Conservation (phyloP, 225 moss, liverwort and hornwort genomes). For the Polytrichum commune region DNA sequence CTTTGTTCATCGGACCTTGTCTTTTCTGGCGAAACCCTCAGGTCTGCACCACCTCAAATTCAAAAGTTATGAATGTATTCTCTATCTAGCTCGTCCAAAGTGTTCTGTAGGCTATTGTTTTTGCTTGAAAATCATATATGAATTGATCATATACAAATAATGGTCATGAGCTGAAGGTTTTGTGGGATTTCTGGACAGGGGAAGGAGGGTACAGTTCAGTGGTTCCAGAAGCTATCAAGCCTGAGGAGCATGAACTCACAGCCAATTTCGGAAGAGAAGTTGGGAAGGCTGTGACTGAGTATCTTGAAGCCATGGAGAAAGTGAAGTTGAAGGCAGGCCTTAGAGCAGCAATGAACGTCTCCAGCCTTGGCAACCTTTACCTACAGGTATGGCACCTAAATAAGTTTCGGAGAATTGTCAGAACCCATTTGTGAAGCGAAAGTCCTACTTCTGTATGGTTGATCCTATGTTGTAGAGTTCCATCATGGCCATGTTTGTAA, state of each 20-base stretch:
- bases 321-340: slow-evolving; percentile 91
- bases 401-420: no score
- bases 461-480: no score
- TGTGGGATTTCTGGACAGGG: slow-evolving; percentile 25
- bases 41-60: slow-evolving; percentile 7
- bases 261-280: slow-evolving; percentile 53
- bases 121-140: no score
- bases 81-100: no score
- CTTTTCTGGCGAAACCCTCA: slow-evolving; percentile 63
- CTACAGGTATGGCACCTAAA: slow-evolving; percentile 45
- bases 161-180: neutral
- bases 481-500: no score
- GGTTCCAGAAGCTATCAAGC: slow-evolving; percentile 64
- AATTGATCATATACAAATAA: neutral
- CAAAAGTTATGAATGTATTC: no score
- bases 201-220: slow-evolving; percentile 83
- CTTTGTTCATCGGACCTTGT: slow-evolving; percentile 60
- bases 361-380: slow-evolving; percentile 86
- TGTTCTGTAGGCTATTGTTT: no score
- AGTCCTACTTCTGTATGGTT: no score
- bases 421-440: no score
- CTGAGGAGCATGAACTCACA: slow-evolving; percentile 72
- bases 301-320: slow-evolving; percentile 91
- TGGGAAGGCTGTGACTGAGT: slow-evolving; percentile 60
- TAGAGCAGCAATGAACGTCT: slow-evolving; percentile 80